Evolutionary conservation across 345 rosid species (phyloP), one percentile per base, ranked within the genome.

Genomic region (Draba incana): DNA sequence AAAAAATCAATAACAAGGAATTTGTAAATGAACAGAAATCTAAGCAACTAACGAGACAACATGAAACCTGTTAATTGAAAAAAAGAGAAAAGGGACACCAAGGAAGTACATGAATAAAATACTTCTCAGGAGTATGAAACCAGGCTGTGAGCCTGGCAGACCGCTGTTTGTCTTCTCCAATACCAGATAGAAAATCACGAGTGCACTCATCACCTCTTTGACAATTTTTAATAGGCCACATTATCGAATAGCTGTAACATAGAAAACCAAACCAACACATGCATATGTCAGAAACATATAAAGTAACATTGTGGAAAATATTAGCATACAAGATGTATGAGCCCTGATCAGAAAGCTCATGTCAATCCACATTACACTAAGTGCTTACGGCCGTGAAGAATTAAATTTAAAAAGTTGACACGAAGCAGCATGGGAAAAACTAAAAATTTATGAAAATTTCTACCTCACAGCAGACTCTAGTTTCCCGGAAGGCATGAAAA

Each of bases 141-240:
- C 92, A 91, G 62, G 97, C 97, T 23, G 92, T 87, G 60, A 93
- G 89, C 79, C 99, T 81, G 56, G 96, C 87, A 58, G 99, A 93
- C 15, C 92, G 89, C 39, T 90, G 98, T 67, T 86, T 88, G 72
- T 88, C 95, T 81, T 93, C 97, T n/a, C 90, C 90, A 69, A 93
- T 86, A 64, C 97, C 97, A 73, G 76, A 74, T 30, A 90, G 86
- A 70, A 80, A 93, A 84, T 93, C 96, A 64, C 92, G 90, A 57
- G 84, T 85, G 81, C 97, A 87, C 77, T 93, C 97, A 24, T 88
- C 90, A 47, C 87, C 85, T 80, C 80, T 64, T 49, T 76, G 74
- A 68, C 80, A 69, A 78, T 77, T 67, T 75, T 78, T 80, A 42
- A 79, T 82, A 47, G 97, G 92, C 99, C 98, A 93, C 64, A 88